These are phyloP conservation scores for Boletus reticuloceps DNA, from an alignment of 768 basidiomycete species.

Conservation along the genomic window DNA sequence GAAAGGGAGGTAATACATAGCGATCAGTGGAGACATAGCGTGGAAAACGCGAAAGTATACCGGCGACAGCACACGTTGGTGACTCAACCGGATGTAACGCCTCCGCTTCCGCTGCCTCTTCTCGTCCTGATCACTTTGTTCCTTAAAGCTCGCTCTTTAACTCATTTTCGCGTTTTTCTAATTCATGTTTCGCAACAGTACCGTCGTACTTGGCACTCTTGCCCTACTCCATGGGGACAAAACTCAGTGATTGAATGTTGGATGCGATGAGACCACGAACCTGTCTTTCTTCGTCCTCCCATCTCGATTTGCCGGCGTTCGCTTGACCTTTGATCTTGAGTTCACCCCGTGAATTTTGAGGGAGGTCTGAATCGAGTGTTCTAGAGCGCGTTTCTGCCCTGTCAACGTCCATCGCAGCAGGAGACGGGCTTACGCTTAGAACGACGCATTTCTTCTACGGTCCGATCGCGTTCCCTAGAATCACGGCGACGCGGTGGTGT, in stretches of 20 bases:
- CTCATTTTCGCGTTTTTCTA: conserved; percentile 73
- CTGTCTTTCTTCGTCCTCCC: conserved; percentile 43
- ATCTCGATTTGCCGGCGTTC: conserved; percentile 52
- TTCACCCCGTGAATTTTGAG: conserved; percentile 41
- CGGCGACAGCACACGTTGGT: conserved; percentile 9
- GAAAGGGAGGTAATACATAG: conserved; percentile 14
- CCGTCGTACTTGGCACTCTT: conserved; percentile 4
- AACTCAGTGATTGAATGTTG: conserved; percentile 4
- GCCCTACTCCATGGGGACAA: conserved; percentile 20
- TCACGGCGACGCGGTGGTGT: conserved; percentile 34
- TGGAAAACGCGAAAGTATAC: conserved; percentile 22
- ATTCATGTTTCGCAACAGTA: conserved; percentile 43
- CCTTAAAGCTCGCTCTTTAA: conserved; percentile 74
- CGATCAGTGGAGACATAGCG: conserved; percentile 21
- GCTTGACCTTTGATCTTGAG: conserved; percentile 77
- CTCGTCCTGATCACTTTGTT: conserved; percentile 79
- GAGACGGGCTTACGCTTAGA: conserved; percentile 28
- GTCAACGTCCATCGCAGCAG: conserved; percentile 23
- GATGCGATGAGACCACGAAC: conserved; percentile 13
- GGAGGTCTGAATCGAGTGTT: conserved; percentile 29
- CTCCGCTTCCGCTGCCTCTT: conserved; percentile 41
- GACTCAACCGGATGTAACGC: conserved; percentile 20
- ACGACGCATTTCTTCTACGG: conserved; percentile 18
- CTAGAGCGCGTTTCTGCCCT: conserved; percentile 20
- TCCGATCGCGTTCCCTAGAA: conserved; percentile 26